Evolutionary conservation across 2,329 filamentous ascomycete species (phyloP).

Genomic region (Knoxdaviesia capensis): DNA sequence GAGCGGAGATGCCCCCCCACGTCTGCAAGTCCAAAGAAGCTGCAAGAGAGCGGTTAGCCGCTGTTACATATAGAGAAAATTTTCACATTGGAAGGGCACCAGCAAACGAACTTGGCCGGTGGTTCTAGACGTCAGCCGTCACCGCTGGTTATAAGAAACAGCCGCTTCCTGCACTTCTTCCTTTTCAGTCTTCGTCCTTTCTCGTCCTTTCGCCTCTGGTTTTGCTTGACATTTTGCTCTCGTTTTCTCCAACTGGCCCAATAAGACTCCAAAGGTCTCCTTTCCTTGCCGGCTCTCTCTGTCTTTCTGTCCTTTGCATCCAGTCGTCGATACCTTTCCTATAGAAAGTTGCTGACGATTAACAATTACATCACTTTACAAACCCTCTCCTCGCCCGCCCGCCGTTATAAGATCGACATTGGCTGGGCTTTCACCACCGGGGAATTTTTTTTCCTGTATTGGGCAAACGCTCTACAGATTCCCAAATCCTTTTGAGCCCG

Average conservation of each 20-base stretch:
- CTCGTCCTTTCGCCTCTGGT: not conserved
- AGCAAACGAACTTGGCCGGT: not conserved
- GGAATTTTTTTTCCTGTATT: too few species aligned
- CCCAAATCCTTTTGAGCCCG: too few species aligned
- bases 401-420: too few species aligned
- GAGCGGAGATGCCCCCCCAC: too few species aligned
- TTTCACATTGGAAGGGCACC: not conserved
- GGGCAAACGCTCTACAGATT: too few species aligned
- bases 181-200: not conserved
- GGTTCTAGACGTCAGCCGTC: constrained; percentile 1
- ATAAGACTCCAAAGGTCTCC: not conserved
- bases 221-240: not conserved
- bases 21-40: too few species aligned
- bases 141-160: not conserved
- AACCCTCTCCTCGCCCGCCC: too few species aligned
- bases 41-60: not conserved
- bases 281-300: not conserved
- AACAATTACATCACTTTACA: too few species aligned
- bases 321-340: not conserved
- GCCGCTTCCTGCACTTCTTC: too few species aligned
- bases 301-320: not conserved
- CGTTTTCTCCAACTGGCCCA: not conserved
- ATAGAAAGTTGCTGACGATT: too few species aligned
- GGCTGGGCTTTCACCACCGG: too few species aligned
- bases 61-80: not conserved